Evolutionary conservation across 768 basidiomycete species (phyloP).

Genomic region (Leccinum variicolor): DNA sequence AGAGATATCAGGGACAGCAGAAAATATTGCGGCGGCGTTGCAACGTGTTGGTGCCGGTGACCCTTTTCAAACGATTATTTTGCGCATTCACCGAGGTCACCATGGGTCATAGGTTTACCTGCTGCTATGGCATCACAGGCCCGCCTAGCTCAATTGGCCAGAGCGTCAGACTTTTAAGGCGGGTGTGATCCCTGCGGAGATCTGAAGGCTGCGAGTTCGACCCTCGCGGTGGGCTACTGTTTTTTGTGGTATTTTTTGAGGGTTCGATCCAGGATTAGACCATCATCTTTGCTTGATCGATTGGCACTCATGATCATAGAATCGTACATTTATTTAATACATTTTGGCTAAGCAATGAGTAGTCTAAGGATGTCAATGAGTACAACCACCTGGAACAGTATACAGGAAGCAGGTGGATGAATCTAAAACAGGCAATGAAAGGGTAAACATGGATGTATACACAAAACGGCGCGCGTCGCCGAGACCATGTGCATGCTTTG

Average conservation of each 20-base stretch:
- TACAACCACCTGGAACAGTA: constrained; percentile 18
- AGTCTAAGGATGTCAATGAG: constrained; percentile 18
- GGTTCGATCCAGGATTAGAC: not conserved
- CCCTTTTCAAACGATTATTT: too few species aligned
- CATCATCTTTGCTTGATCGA: not conserved
- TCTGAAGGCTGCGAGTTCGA: constrained; percentile 88
- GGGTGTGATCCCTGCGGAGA: constrained; percentile 28
- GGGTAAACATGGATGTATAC: constrained; percentile 9
- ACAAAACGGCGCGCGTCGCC: not conserved
- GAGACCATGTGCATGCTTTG: constrained; percentile 3
- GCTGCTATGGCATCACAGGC: constrained; percentile 16
- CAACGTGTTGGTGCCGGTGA: constrained; percentile 3
- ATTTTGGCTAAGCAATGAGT: constrained; percentile 13
- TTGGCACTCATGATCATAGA: not conserved
- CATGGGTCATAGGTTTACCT: not conserved
- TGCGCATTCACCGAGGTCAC: not conserved
- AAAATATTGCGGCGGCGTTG: not conserved
- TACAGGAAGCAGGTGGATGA: constrained; percentile 12
- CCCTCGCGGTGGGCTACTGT: constrained; percentile 73
- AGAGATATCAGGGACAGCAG: not conserved
- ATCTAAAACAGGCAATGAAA: constrained; percentile 6
- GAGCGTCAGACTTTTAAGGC: constrained; percentile 55
- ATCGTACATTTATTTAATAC: constrained; percentile 9
- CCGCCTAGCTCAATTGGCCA: constrained; percentile 63
- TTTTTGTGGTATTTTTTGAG: constrained; percentile 8